These are phyloP conservation scores for Sporopachydermia quercuum DNA, from an alignment of 805 yeast genomes.

Conservation along the genomic window DNA sequence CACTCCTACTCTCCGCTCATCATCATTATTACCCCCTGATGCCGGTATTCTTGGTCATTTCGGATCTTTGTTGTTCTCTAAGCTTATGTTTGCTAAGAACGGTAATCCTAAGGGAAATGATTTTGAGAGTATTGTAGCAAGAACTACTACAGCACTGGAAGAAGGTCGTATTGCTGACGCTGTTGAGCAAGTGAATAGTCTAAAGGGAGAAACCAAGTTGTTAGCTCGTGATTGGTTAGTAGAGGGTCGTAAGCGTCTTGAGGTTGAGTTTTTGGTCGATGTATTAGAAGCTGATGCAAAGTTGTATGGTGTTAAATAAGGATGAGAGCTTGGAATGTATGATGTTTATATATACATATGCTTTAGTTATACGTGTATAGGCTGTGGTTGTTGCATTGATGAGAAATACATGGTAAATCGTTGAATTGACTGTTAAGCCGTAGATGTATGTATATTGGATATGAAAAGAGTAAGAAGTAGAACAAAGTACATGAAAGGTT, in stretches of 20 bases:
- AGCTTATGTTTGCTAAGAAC: slow-evolving; percentile 57
- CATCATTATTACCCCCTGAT: slow-evolving; percentile 82
- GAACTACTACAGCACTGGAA: slow-evolving; percentile 61
- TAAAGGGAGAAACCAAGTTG: slow-evolving; percentile 87
- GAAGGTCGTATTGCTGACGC: slow-evolving; percentile 76
- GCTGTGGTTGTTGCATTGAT: neutral
- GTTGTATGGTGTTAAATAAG: slow-evolving; percentile 6
- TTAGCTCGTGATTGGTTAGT: slow-evolving; percentile 85
- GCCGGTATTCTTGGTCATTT: slow-evolving; percentile 92
- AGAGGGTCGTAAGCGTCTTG: slow-evolving; percentile 81
- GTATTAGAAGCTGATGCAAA: slow-evolving; percentile 22
- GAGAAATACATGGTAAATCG: too few species aligned
- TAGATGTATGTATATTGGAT: too few species aligned
- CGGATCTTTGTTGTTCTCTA: slow-evolving; percentile 64
- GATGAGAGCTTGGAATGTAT: too few species aligned
- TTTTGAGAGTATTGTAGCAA: slow-evolving; percentile 75
- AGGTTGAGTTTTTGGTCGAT: slow-evolving; percentile 66
- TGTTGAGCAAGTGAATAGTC: slow-evolving; percentile 77
- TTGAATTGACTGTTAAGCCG: too few species aligned
- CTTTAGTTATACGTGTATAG: neutral
- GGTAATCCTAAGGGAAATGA: slow-evolving; percentile 76
- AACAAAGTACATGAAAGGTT: too few species aligned
- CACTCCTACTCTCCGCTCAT: slow-evolving; percentile 75
- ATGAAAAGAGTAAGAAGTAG: too few species aligned
- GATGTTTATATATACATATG: neutral